These are phyloP conservation scores for Aspergillus japonicus DNA, from an alignment of 2,329 filamentous ascomycete species.

Conservation along the genomic window DNA sequence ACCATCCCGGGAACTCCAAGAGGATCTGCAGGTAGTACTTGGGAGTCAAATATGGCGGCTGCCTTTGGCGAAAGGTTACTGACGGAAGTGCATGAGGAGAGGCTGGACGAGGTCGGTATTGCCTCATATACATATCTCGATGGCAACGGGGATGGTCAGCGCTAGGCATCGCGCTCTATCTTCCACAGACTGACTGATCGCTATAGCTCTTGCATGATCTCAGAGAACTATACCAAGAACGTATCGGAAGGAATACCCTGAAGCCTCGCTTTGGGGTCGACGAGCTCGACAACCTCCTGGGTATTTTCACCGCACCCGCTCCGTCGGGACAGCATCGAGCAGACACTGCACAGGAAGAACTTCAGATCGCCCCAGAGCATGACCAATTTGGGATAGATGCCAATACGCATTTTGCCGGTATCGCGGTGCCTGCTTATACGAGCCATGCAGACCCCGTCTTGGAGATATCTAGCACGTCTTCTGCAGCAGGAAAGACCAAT, in stretches of 20 bases:
- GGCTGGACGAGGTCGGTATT: constrained; percentile 51
- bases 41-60: constrained; percentile 27
- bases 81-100: constrained; percentile 50
- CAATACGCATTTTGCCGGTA: background rate
- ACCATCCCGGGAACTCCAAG: too few relatives aligned
- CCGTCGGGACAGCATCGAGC: constrained; percentile 7
- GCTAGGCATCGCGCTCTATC: too few relatives aligned
- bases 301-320: constrained; percentile 33
- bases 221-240: constrained; percentile 25
- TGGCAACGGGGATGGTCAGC: background rate
- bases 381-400: background rate
- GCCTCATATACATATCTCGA: background rate
- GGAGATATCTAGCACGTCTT: constrained; percentile 54
- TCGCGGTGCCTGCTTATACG: background rate
- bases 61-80: constrained; percentile 55
- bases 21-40: background rate
- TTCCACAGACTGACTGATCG: background rate
- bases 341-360: background rate
- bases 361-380: too few relatives aligned
- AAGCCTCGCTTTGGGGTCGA: constrained; percentile 43
- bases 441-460: constrained; percentile 40
- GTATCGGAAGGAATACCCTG: constrained; percentile 8
- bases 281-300: constrained; percentile 47
- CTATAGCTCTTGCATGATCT: constrained; percentile 33
- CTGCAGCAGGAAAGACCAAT: constrained; percentile 58